These are phyloP conservation scores for Cutaneotrichosporon sp. DNA, from an alignment of 1,284 basidiomycete genomes.

Conservation along the genomic window DNA sequence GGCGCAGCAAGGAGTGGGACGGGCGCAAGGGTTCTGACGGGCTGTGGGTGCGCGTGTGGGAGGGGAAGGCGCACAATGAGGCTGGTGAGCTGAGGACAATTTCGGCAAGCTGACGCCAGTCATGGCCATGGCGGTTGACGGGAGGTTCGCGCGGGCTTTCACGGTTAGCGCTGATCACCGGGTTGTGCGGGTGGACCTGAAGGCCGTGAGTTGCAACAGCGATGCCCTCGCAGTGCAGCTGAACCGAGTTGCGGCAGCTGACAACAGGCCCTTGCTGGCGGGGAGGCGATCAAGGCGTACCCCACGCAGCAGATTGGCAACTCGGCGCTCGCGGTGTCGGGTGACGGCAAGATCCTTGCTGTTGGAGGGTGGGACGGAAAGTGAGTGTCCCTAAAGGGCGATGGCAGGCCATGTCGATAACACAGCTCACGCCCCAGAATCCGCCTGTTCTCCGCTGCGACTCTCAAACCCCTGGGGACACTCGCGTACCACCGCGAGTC, in stretches of 20 bases:
- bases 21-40: conserved; percentile 20
- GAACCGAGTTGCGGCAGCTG: background rate
- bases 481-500: conserved; percentile 74
- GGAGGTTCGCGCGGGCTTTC: conserved; percentile 63
- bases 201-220: conserved; percentile 3
- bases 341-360: conserved; percentile 73
- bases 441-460: conserved; percentile 72
- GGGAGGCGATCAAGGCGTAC: conserved; percentile 23
- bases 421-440: conserved; percentile 58
- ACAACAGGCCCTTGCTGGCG: conserved; percentile 9
- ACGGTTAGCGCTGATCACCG: conserved; percentile 83
- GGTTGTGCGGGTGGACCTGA: conserved; percentile 63
- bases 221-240: too few relatives aligned
- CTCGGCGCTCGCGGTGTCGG: conserved; percentile 68
- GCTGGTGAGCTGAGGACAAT: conserved; percentile 62
- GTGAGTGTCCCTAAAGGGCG: conserved; percentile 57
- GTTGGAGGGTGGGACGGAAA: conserved; percentile 86
- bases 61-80: conserved; percentile 70
- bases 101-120: conserved; percentile 58
- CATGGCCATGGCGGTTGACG: conserved; percentile 77
- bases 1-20: conserved; percentile 22
- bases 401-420: background rate
- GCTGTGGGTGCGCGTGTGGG: conserved; percentile 74
- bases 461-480: conserved; percentile 74
- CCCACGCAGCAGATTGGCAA: conserved; percentile 78